These are phyloP conservation scores for Candida parachauliodes DNA, from an alignment of 805 yeast species.

Conservation along the genomic window DNA sequence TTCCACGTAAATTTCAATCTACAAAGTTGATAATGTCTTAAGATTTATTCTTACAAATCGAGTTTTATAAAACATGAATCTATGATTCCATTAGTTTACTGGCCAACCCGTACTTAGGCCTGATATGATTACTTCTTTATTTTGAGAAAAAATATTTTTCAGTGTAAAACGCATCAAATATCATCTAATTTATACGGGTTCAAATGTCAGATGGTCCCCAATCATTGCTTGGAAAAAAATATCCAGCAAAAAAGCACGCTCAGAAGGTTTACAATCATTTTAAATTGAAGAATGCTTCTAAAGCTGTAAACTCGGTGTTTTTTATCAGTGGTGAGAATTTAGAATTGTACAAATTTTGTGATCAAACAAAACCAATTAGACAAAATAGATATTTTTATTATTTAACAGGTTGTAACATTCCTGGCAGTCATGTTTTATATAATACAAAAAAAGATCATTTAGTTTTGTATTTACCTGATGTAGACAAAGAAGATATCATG, in stretches of 20 bases:
- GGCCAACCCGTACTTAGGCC: no score
- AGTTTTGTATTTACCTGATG: slow-evolving; percentile 73
- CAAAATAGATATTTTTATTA: slow-evolving; percentile 92
- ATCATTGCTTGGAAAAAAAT: slow-evolving; percentile 42
- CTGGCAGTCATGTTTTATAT: slow-evolving; percentile 70
- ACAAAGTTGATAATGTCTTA: no score
- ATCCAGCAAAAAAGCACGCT: slow-evolving; percentile 84
- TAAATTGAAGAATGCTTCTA: slow-evolving; percentile 20
- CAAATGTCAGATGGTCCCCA: slow-evolving; percentile 13
- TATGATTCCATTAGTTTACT: no score
- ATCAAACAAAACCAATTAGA: slow-evolving; percentile 72
- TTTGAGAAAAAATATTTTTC: slow-evolving; percentile 1
- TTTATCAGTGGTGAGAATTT: slow-evolving; percentile 60
- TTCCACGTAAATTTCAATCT: no score
- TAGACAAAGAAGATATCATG: slow-evolving; percentile 87
- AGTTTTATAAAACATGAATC: no score
- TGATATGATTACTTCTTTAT: background rate
- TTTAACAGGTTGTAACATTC: slow-evolving; percentile 76
- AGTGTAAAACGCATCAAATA: slow-evolving; percentile 1
- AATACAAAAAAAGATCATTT: slow-evolving; percentile 50
- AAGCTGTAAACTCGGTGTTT: slow-evolving; percentile 27
- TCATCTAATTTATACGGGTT: background rate
- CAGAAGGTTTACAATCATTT: slow-evolving; percentile 44
- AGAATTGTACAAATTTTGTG: slow-evolving; percentile 69
- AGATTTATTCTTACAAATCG: no score